Evolutionary conservation across 2,329 filamentous ascomycete species (phyloP).

Genomic region (Penicillium sclerotigenum): DNA sequence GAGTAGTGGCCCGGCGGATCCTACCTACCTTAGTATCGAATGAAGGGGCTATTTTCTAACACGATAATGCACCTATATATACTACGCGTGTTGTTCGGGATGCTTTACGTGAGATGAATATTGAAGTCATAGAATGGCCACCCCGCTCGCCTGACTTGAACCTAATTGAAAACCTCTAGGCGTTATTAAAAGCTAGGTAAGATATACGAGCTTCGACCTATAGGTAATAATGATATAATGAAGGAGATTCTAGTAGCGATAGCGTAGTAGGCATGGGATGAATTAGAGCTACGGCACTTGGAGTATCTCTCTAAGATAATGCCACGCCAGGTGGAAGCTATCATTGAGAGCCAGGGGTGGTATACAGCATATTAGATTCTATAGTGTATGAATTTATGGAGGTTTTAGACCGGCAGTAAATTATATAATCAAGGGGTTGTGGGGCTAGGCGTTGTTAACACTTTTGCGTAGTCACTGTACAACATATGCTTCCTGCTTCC

Average conservation of each 20-base stretch:
- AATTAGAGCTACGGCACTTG: neutral
- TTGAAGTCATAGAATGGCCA: conserved; percentile 15
- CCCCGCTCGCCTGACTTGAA: conserved; percentile 17
- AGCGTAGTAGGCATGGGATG: conserved; percentile 5
- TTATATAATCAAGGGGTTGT: no score
- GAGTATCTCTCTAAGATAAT: conserved; percentile 10
- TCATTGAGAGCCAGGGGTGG: conserved; percentile 1
- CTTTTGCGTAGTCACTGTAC: no score
- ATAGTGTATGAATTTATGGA: no score
- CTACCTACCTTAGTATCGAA: conserved; percentile 8
- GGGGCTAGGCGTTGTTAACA: no score
- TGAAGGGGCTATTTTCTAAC: conserved; percentile 13
- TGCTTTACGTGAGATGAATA: conserved; percentile 1
- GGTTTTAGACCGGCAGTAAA: no score
- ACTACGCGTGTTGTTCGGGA: conserved; percentile 8
- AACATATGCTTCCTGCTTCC: neutral
- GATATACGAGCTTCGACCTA: neutral
- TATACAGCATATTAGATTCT: no score
- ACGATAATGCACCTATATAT: conserved; percentile 15
- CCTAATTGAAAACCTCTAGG: conserved; percentile 19
- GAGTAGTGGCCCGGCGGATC: conserved; percentile 5
- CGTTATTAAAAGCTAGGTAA: conserved; percentile 11
- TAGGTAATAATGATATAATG: conserved; percentile 4
- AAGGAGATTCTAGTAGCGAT: neutral
- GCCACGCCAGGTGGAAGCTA: conserved; percentile 14